Conservation (phyloP, 2,329 filamentous ascomycete genomes). For the Beauveria caledonica region DNA sequence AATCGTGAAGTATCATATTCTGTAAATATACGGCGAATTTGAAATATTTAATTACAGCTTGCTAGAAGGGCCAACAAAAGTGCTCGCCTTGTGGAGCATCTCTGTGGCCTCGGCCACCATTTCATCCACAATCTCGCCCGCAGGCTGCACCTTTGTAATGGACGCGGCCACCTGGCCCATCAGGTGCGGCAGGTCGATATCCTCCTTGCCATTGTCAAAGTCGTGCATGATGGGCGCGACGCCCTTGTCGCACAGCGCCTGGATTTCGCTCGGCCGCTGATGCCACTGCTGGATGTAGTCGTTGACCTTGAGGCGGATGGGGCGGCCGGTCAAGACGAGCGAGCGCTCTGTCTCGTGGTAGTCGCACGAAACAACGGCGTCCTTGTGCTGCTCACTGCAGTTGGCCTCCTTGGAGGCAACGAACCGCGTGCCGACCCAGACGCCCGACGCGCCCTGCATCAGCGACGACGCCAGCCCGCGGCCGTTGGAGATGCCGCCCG, state of each 20-base stretch:
- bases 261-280: slow-evolving; percentile 62
- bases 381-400: slow-evolving; percentile 74
- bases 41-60: slow-evolving; percentile 26
- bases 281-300: slow-evolving; percentile 82
- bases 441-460: slow-evolving; percentile 80
- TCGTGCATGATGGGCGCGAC: slow-evolving; percentile 77
- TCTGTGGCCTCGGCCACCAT: slow-evolving; percentile 74
- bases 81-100: slow-evolving; percentile 51
- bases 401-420: slow-evolving; percentile 76
- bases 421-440: slow-evolving; percentile 93
- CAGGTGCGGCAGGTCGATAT: slow-evolving; percentile 77
- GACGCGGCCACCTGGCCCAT: slow-evolving; percentile 90
- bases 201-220: slow-evolving; percentile 59
- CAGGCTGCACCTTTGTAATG: slow-evolving; percentile 70
- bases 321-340: slow-evolving; percentile 72
- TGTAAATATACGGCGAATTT: not conserved
- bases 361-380: slow-evolving; percentile 68
- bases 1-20: not conserved
- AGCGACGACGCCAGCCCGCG: slow-evolving; percentile 72
- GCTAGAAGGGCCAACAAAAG: slow-evolving; percentile 46
- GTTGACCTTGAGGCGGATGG: slow-evolving; percentile 72
- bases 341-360: slow-evolving; percentile 78
- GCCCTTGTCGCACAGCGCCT: slow-evolving; percentile 64
- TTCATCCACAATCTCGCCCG: slow-evolving; percentile 74
- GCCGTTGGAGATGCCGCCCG: slow-evolving; percentile 80